Evolutionary conservation across 495 filamentous ascomycete species (phyloP).

Genomic region (Xeromyces bisporus): DNA sequence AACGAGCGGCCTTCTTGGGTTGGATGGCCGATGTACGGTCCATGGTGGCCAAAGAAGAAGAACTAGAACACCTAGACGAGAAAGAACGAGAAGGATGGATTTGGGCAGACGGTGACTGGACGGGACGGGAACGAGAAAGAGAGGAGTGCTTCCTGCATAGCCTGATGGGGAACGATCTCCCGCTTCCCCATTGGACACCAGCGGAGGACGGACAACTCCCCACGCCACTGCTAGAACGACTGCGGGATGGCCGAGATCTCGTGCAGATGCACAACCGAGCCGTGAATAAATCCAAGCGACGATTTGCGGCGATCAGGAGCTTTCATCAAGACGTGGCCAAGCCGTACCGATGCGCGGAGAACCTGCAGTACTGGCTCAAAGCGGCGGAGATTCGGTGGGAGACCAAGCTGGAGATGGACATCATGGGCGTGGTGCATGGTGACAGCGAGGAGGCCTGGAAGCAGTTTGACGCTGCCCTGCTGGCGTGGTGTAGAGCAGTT

Average conservation of each 20-base stretch:
- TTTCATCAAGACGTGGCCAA: conserved; percentile 85
- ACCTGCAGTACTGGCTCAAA: conserved; percentile 89
- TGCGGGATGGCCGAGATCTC: conserved; percentile 65
- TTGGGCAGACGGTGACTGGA: conserved; percentile 71
- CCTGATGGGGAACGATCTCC: conserved; percentile 29
- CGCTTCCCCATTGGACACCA: conserved; percentile 55
- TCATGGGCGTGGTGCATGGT: conserved; percentile 66
- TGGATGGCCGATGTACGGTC: conserved; percentile 66
- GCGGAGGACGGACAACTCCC: conserved; percentile 41
- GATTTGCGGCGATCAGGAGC: conserved; percentile 77
- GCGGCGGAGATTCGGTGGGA: conserved; percentile 93
- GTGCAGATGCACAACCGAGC: conserved; percentile 80
- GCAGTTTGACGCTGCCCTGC: conserved; percentile 62
- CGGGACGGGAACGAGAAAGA: conserved; percentile 54
- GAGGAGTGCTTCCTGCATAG: conserved; percentile 69
- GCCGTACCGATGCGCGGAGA: conserved; percentile 86
- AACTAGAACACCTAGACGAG: conserved; percentile 54
- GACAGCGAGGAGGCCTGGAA: conserved; percentile 50
- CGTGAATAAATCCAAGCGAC: conserved; percentile 63
- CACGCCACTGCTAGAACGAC: conserved; percentile 53
- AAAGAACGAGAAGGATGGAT: conserved; percentile 56
- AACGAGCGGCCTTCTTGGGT: conserved; percentile 47
- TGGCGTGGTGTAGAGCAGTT: conserved; percentile 62
- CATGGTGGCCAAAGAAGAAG: conserved; percentile 58
- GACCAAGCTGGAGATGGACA: conserved; percentile 66